phyloP scores from a whole-genome alignment of 257 asterid genomes.

The Anisodus tanguticus region DNA sequence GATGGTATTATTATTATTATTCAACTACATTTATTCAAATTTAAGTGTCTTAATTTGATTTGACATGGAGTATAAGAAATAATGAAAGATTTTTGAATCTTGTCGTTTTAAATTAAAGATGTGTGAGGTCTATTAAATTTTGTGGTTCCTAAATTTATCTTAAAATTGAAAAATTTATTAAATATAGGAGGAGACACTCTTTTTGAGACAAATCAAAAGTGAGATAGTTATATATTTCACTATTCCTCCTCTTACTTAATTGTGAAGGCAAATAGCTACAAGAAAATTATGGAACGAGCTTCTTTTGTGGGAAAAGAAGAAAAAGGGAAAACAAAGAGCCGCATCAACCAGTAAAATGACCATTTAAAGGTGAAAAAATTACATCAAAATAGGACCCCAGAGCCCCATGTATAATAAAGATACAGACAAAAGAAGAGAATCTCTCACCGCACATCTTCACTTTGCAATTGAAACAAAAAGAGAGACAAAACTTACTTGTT shows the following conservation, averaged over 20 bases:
- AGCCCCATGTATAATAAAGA: background rate
- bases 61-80: too few relatives aligned
- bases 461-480: background rate
- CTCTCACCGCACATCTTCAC: background rate
- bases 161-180: too few relatives aligned
- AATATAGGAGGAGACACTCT: too few relatives aligned
- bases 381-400: background rate
- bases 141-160: too few relatives aligned
- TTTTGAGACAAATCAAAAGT: too few relatives aligned
- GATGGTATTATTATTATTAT: too few relatives aligned
- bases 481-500: background rate
- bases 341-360: background rate
- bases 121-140: too few relatives aligned
- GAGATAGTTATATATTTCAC: background rate
- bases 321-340: background rate
- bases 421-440: background rate
- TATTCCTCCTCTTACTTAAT: background rate
- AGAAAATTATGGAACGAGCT: background rate
- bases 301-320: background rate
- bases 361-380: background rate
- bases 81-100: too few relatives aligned
- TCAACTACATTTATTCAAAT: background rate
- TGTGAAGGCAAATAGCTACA: background rate
- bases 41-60: too few relatives aligned
- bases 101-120: too few relatives aligned